Evolutionary conservation across 345 rosid species (phyloP), one percentile per base, ranked within the genome.

Genomic region (Capsella bursapastoris): DNA sequence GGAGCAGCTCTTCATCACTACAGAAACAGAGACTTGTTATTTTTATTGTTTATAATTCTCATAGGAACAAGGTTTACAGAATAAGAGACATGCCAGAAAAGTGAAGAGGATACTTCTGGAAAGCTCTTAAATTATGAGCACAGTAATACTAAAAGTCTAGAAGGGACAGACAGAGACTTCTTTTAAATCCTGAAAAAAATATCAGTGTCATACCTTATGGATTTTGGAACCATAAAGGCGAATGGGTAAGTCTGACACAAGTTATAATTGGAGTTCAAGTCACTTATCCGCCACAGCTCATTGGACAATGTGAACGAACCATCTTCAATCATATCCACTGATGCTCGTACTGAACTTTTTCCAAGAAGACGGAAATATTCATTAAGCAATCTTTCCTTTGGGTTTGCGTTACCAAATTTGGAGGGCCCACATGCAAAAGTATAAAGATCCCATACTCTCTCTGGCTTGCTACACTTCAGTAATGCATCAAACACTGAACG

Each of bases 351-450:
- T 31, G 87, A 84, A 61, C 81, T 75, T 80, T 69, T 86, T 74
- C 97, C 92, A 43, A 96, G 86, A 73, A 96, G 98, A 62, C 98
- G 98, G 50, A 92, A 90, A 78, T 89, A 96, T 84, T 96, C 99
- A 76, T 90, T 88, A 84, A 96, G 79, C 77, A 96, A 55, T 52
- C 95, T 90, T 80, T 88, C 84, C 85, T 88, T 89, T 57, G 99
- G 99, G 76, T 82, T 84, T 8, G 82, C 45, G 79, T 88, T 90
- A 51, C 81, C 79, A 79, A 74, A 95, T 79, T 78, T 92, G 80
- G 88, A 89, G 67, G 94, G 86, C 37, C 96, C 98, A 58, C 87
- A 84, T 47, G 89, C 58, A 87, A 95, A 92, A 35, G 97, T 88
- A 77, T 89, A 95, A 75, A 92, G 87, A 81, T 95, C 97, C 92